Percentiles rank a stretch among this genome's conserved stretches.
Evolutionary conservation across 1,139 yeast genomes (phyloP).

Genomic region (Suhomyces atakaporum): DNA sequence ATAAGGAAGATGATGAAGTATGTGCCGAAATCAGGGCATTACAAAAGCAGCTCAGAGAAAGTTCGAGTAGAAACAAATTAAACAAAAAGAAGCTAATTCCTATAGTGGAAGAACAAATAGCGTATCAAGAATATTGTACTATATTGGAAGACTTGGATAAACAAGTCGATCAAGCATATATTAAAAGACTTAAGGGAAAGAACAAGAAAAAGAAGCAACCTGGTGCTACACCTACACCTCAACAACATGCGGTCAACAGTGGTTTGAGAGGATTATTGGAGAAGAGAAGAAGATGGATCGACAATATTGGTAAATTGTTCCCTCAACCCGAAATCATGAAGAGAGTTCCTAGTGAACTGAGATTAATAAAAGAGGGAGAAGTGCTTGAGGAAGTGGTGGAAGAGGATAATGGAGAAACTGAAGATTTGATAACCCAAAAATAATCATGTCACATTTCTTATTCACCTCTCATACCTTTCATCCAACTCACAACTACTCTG

Average conservation of each 20-base stretch:
- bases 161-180: conserved; percentile 93
- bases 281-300: conserved; percentile 86
- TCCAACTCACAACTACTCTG: too few species aligned
- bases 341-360: conserved; percentile 67
- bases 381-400: conserved; percentile 41
- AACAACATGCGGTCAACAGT: conserved; percentile 63
- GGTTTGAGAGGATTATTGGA: conserved; percentile 80
- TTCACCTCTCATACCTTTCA: too few species aligned
- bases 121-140: conserved; percentile 91
- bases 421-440: conserved; percentile 6
- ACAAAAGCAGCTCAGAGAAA: conserved; percentile 67
- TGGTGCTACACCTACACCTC: conserved; percentile 29
- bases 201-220: conserved; percentile 73
- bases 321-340: conserved; percentile 68
- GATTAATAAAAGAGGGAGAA: conserved; percentile 43
- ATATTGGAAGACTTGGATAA: conserved; percentile 92
- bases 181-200: conserved; percentile 80
- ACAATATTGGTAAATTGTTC: conserved; percentile 84
- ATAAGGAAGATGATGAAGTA: conserved; percentile 92
- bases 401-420: conserved; percentile 30
- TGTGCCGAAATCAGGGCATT: conserved; percentile 77
- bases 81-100: conserved; percentile 71
- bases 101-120: conserved; percentile 82
- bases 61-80: conserved; percentile 63
- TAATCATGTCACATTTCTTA: background rate